Percentiles rank a stretch among this genome's conserved stretches.
phyloP scores from a whole-genome alignment of 1,139 yeast species.

The Geotrichum fermentans region DNA sequence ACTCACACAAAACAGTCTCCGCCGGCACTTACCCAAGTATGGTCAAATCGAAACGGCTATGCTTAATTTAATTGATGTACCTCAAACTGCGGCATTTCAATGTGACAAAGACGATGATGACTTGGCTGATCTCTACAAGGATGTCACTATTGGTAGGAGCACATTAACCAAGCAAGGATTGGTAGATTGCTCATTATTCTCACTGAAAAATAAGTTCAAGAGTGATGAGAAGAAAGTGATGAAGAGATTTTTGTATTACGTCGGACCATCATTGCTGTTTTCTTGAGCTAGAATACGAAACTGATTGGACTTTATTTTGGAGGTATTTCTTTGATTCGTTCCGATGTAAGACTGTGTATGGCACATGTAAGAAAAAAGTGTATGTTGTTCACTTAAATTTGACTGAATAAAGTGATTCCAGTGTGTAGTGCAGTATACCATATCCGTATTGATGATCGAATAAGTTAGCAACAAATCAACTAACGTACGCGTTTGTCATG shows the following conservation, averaged over 20 bases:
- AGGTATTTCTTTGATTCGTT: too few relatives aligned
- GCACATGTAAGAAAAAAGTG: too few relatives aligned
- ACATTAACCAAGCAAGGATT: constrained; percentile 1
- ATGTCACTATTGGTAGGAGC: neutral
- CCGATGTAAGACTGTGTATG: too few relatives aligned
- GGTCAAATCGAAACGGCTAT: constrained; percentile 12
- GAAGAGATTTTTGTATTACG: constrained; percentile 12
- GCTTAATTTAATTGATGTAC: constrained; percentile 13
- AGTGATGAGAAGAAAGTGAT: constrained; percentile 5
- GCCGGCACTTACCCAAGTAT: constrained; percentile 14
- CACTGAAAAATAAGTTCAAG: constrained; percentile 7
- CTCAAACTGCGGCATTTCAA: constrained; percentile 13
- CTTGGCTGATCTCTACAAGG: neutral
- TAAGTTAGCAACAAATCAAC: too few relatives aligned
- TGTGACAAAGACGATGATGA: neutral
- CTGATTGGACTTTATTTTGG: too few relatives aligned
- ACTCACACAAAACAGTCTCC: constrained; percentile 15
- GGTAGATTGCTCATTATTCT: constrained; percentile 8
- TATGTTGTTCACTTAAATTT: too few relatives aligned
- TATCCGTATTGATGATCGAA: too few relatives aligned
- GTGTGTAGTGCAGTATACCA: too few relatives aligned
- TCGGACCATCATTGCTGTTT: constrained; percentile 8
- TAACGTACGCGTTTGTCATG: too few relatives aligned
- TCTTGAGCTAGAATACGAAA: too few relatives aligned
- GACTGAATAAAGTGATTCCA: too few relatives aligned